Evolutionary conservation across 1,284 basidiomycete species (phyloP).

Genomic region (Schizopora paradoxa): DNA sequence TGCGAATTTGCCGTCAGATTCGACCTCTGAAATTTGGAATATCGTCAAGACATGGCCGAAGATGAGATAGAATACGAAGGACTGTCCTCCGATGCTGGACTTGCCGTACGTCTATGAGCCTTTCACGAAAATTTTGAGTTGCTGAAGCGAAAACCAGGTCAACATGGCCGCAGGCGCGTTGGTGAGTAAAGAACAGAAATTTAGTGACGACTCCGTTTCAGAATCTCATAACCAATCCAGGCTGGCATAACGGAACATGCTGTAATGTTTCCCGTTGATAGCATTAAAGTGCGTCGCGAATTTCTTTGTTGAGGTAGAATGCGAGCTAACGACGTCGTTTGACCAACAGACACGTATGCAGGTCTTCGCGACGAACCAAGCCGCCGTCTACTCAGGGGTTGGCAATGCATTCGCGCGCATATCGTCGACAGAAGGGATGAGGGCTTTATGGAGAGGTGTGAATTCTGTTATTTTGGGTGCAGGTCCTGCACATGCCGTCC

Average conservation of each 20-base stretch:
- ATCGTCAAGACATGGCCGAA: slow-evolving; percentile 24
- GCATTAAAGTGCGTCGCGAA: slow-evolving; percentile 79
- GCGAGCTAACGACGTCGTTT: slow-evolving; percentile 10
- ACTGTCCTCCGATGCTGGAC: slow-evolving; percentile 69
- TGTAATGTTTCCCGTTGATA: slow-evolving; percentile 98
- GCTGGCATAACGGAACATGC: slow-evolving; percentile 99
- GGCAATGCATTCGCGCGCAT: slow-evolving; percentile 87
- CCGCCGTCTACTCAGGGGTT: slow-evolving; percentile 84
- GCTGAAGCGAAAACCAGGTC: too few relatives aligned
- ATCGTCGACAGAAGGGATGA: slow-evolving; percentile 88
- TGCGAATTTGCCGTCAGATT: background rate
- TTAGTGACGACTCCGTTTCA: too few relatives aligned
- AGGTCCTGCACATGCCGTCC: slow-evolving; percentile 96
- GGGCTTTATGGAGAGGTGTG: slow-evolving; percentile 93
- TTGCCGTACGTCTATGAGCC: slow-evolving; percentile 45
- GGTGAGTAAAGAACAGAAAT: slow-evolving; percentile 46
- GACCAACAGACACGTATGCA: slow-evolving; percentile 96
- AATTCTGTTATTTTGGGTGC: slow-evolving; percentile 97
- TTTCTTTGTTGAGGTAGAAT: background rate
- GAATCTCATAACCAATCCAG: slow-evolving; percentile 41
- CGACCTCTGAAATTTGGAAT: background rate
- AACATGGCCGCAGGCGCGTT: slow-evolving; percentile 98
- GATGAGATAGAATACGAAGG: slow-evolving; percentile 74
- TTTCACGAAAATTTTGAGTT: background rate
- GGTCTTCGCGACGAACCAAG: slow-evolving; percentile 81